A percentile compares a stretch with the other conserved stretches of the same genome.
These are phyloP conservation scores for Acacia pycnantha DNA, from an alignment of 331 rosid species.

Conservation along the genomic window DNA sequence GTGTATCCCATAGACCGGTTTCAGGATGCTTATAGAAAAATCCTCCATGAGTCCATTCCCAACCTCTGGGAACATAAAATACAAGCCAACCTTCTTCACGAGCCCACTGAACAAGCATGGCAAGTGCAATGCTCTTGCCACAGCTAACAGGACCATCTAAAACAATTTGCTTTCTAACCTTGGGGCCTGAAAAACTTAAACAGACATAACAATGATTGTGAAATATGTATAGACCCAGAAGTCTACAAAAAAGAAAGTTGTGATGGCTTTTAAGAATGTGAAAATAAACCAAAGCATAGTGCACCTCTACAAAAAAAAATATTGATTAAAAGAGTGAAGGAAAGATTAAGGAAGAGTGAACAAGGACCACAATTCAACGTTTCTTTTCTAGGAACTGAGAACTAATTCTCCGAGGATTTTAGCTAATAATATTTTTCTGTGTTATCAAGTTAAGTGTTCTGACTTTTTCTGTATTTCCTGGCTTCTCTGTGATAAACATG, in stretches of 20 bases:
- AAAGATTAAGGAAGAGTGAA: background rate
- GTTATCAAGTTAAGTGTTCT: background rate
- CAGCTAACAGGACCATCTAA: slow-evolving; percentile 89
- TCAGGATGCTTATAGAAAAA: slow-evolving; percentile 69
- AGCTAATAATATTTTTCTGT: background rate
- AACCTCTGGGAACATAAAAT: slow-evolving; percentile 80
- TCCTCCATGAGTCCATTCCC: slow-evolving; percentile 91
- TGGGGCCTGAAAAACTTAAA: slow-evolving; percentile 49
- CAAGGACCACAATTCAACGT: background rate
- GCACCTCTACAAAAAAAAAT: background rate
- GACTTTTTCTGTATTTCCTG: background rate
- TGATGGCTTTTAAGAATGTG: background rate
- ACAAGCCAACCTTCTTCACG: slow-evolving; percentile 98
- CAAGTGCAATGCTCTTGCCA: slow-evolving; percentile 89
- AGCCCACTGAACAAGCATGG: slow-evolving; percentile 98
- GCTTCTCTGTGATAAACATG: background rate
- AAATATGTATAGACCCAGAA: background rate
- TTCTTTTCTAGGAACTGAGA: background rate
- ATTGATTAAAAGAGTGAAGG: background rate
- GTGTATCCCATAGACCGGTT: slow-evolving; percentile 91
- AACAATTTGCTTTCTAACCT: slow-evolving; percentile 75
- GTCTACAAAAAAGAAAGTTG: background rate
- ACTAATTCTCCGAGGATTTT: background rate
- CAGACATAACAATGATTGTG: background rate
- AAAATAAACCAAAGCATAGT: background rate